These are phyloP conservation scores for Neocallimastix lanati DNA, from an alignment of 192 early-diverging fungal species.

Conservation along the genomic window DNA sequence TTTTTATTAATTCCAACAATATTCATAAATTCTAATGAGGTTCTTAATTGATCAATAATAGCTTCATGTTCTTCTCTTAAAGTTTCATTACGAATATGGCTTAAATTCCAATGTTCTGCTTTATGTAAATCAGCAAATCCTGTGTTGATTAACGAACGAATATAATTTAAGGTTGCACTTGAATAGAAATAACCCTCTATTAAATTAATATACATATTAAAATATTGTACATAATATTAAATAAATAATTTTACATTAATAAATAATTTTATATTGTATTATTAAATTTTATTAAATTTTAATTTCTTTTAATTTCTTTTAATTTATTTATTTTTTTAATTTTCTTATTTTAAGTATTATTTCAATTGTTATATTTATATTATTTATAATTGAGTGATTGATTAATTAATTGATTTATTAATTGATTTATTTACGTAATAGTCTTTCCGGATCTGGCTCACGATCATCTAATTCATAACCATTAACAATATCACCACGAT, in stretches of 20 bases:
- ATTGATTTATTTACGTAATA: constrained; percentile 46
- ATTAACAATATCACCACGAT: constrained; percentile 96
- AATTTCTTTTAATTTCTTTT: too few relatives aligned
- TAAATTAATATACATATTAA: too few relatives aligned
- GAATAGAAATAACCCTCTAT: constrained; percentile 88
- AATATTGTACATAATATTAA: too few relatives aligned
- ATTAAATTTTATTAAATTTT: too few relatives aligned
- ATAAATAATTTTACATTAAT: too few relatives aligned
- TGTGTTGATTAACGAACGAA: constrained; percentile 59
- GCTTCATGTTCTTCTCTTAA: constrained; percentile 73
- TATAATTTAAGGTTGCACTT: constrained; percentile 86
- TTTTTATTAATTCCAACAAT: constrained; percentile 73
- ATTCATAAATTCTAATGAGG: constrained; percentile 84
- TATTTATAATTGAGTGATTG: too few relatives aligned
- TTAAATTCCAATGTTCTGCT: constrained; percentile 43
- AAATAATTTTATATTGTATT: too few relatives aligned
- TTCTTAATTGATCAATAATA: constrained; percentile 70
- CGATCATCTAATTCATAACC: constrained; percentile 72
- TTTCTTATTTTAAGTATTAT: too few relatives aligned
- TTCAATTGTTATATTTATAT: too few relatives aligned
- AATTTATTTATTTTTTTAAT: too few relatives aligned
- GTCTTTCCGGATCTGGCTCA: constrained; percentile 79
- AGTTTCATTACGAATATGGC: constrained; percentile 59
- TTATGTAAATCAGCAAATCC: constrained; percentile 88
- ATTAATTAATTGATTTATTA: too few relatives aligned